Evolutionary conservation across 352 stramenopile species (phyloP).

Genomic region (Blastocystis sp.): DNA sequence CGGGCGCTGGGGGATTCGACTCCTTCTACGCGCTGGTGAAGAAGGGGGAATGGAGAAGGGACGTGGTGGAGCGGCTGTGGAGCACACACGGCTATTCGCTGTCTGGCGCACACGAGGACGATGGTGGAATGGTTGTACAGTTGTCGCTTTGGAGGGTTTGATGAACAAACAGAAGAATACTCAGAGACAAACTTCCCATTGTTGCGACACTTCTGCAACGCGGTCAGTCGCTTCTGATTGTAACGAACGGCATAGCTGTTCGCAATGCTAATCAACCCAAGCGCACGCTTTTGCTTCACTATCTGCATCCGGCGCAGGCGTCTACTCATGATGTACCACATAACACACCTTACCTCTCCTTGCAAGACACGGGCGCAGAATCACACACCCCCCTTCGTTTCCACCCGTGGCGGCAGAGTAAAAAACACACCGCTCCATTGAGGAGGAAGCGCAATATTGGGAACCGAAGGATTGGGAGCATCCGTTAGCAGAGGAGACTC

Average conservation of each 20-base stretch:
- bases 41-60: too few species aligned
- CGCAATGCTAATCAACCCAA: conserved; percentile 27
- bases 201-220: conserved; percentile 1
- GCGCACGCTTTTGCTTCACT: conserved; percentile 29
- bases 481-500: background rate
- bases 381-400: background rate
- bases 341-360: background rate
- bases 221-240: conserved; percentile 7
- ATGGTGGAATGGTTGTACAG: background rate
- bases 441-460: background rate
- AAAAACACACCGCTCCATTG: too few species aligned
- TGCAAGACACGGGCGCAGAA: background rate
- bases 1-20: conserved; percentile 18
- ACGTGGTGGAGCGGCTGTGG: background rate
- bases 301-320: conserved; percentile 2
- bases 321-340: background rate
- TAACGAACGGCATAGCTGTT: conserved; percentile 21
- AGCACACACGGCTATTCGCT: background rate
- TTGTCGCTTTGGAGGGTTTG: background rate
- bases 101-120: background rate
- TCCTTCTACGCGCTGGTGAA: background rate
- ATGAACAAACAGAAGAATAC: background rate
- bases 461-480: background rate
- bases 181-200: conserved; percentile 17
- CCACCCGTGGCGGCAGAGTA: background rate